Evolutionary conservation across 1,284 basidiomycete genomes (phyloP), one percentile per base, ranked within the genome.

Genomic region (Cystobasidium slooffiae): DNA sequence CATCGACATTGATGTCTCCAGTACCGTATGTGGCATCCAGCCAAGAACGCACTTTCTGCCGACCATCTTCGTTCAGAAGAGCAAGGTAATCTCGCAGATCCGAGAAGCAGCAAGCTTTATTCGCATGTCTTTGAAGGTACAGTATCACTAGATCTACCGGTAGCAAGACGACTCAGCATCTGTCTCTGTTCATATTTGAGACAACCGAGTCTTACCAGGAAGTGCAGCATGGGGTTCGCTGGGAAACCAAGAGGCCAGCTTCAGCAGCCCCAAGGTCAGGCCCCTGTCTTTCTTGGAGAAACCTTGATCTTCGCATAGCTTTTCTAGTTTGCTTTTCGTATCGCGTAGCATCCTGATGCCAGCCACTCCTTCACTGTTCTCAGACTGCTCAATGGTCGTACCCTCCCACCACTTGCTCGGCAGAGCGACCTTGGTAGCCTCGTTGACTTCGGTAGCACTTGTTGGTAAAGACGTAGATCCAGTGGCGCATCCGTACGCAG

Each of bases 21-120:
- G 39, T 46, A 18, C 22, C 16, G 20, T 56, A 73, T 7, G 9
- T 6, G 20, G 14, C 18, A 53, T 66, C 22, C 18, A 73, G 39
- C 49, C 51, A 59, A 6, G 51, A 20, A 14, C 8, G 6, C 16
- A 73, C 39, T 10, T 9, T 24, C 10, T 51, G 37, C 20, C 49
- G 37, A 16, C 68, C 68, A 37, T 65, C 84, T 56, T 82, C 84
- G 41, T 85, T 82, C 0, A 80, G 77, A 4, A 90, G 82, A 8
- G 88, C 81, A 4, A 83, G 78, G 80, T 90, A 93, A 5, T 88
- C 87, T 76, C 86, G 86, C 56, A 96, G 83, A 78, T 96, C 93
- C 82, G 94, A 92, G 76, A 88, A 92, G 81, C 91, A 93, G 81
- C 90, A 92, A 6, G 89, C 84, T 82, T 94, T 96, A 80, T 88